Percentiles rank a stretch among this genome's conserved stretches.
phyloP scores from a whole-genome alignment of 306 rosid species.

The Senna tora region DNA sequence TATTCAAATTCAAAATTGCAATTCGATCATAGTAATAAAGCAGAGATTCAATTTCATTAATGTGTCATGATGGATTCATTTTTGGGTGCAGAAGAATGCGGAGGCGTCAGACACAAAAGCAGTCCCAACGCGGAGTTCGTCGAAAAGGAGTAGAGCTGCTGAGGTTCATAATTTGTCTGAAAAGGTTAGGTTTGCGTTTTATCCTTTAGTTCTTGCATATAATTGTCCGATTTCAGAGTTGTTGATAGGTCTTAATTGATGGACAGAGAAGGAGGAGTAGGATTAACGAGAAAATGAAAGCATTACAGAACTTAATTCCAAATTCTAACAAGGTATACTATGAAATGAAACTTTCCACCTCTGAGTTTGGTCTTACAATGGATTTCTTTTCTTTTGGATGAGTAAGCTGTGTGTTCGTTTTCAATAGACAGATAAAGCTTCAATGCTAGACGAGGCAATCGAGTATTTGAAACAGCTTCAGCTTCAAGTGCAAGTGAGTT shows the following conservation, averaged over 20 bases:
- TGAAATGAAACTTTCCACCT: neutral
- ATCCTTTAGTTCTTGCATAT: conserved; percentile 16
- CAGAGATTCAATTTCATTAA: conserved; percentile 27
- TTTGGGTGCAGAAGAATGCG: conserved; percentile 46
- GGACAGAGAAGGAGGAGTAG: conserved; percentile 90
- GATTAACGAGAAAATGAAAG: conserved; percentile 96
- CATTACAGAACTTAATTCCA: conserved; percentile 88
- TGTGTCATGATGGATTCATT: conserved; percentile 35
- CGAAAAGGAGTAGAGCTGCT: conserved; percentile 88
- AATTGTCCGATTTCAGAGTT: conserved; percentile 28
- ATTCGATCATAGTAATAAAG: conserved; percentile 15
- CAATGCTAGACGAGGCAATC: conserved; percentile 93
- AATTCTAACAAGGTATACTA: conserved; percentile 86
- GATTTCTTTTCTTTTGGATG: conserved; percentile 14
- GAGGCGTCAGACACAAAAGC: conserved; percentile 55
- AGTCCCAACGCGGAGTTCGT: conserved; percentile 60
- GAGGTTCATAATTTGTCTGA: conserved; percentile 96
- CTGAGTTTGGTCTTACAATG: conserved; percentile 24
- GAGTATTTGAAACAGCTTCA: conserved; percentile 98
- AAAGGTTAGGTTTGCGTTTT: conserved; percentile 66
- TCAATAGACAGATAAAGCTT: conserved; percentile 91
- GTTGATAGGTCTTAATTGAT: conserved; percentile 39
- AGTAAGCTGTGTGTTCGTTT: conserved; percentile 24
- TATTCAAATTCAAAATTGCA: conserved; percentile 22
- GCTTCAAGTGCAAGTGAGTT: conserved; percentile 77